These are phyloP conservation scores for Candida gorgasii DNA, from an alignment of 805 yeast genomes.

Conservation along the genomic window DNA sequence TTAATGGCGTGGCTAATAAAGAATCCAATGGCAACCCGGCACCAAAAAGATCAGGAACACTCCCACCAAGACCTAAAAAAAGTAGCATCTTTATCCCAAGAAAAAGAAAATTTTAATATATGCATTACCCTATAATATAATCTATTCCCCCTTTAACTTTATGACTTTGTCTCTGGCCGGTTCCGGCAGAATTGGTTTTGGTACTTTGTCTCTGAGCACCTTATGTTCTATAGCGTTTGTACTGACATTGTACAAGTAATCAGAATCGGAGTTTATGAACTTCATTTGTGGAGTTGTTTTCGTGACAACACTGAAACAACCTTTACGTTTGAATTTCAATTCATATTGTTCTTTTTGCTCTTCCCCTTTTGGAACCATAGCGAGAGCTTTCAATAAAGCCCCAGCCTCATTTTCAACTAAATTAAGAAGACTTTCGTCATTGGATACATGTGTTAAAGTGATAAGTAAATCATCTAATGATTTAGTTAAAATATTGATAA, in stretches of 20 bases:
- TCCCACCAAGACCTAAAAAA: constrained; percentile 9
- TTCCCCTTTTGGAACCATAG: constrained; percentile 9
- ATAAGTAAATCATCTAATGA: constrained; percentile 10
- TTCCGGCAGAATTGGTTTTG: too few relatives aligned
- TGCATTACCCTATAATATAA: constrained; percentile 4
- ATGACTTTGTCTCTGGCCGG: not conserved
- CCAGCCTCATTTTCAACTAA: constrained; percentile 24
- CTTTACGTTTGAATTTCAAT: constrained; percentile 1
- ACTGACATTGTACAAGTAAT: constrained; percentile 14
- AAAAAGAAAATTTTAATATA: constrained; percentile 8
- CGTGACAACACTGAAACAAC: not conserved
- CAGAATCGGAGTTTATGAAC: constrained; percentile 7
- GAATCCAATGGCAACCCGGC: not conserved
- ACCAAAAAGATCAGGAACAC: constrained; percentile 6
- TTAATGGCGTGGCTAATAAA: too few relatives aligned
- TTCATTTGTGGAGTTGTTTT: not conserved
- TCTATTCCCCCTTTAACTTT: constrained; percentile 11
- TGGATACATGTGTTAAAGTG: not conserved
- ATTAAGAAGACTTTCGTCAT: constrained; percentile 3
- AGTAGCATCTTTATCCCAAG: constrained; percentile 11
- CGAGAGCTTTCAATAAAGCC: constrained; percentile 19
- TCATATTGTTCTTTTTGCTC: constrained; percentile 3
- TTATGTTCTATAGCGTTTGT: constrained; percentile 18
- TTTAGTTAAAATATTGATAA: constrained; percentile 7
- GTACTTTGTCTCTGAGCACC: not conserved